Evolutionary conservation across 2,329 filamentous ascomycete genomes (phyloP).

Genomic region (Ascocoryne sarcoides): DNA sequence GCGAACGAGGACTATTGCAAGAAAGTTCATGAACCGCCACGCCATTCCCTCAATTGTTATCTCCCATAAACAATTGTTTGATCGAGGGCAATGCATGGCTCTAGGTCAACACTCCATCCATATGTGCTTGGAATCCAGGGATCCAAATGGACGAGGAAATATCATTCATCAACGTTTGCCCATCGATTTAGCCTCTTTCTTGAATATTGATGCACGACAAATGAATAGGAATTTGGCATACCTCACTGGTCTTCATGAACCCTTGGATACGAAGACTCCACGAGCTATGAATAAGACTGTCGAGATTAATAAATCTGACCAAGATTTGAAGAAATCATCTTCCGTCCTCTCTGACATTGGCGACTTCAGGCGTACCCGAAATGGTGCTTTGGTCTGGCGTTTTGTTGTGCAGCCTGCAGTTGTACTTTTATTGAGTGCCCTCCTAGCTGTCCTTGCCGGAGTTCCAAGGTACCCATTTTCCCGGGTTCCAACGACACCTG

Average conservation of each 20-base stretch:
- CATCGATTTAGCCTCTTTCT: conserved; percentile 40
- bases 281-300: conserved; percentile 7
- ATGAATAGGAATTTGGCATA: conserved; percentile 46
- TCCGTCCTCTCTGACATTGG: conserved; percentile 13
- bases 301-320: conserved; percentile 2
- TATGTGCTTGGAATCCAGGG: conserved; percentile 38
- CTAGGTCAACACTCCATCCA: conserved; percentile 37
- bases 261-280: conserved; percentile 6
- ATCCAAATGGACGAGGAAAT: conserved; percentile 28
- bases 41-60: conserved; percentile 40
- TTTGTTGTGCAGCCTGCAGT: conserved; percentile 18
- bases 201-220: conserved; percentile 42
- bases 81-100: conserved; percentile 29
- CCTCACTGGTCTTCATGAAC: conserved; percentile 32
- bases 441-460: conserved; percentile 15
- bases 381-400: conserved; percentile 18
- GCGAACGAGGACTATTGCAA: conserved; percentile 34
- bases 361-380: conserved; percentile 12
- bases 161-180: conserved; percentile 36
- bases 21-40: conserved; percentile 40
- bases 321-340: conserved; percentile 18
- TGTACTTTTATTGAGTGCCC: conserved; percentile 20
- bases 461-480: conserved; percentile 18
- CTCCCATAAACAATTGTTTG: conserved; percentile 35
- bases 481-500: conserved; percentile 14